Percentiles rank a stretch among this genome's conserved stretches.
Conservation (phyloP, 371 early-diverging fungal species). For the Syncephalastrum contaminatum region DNA sequence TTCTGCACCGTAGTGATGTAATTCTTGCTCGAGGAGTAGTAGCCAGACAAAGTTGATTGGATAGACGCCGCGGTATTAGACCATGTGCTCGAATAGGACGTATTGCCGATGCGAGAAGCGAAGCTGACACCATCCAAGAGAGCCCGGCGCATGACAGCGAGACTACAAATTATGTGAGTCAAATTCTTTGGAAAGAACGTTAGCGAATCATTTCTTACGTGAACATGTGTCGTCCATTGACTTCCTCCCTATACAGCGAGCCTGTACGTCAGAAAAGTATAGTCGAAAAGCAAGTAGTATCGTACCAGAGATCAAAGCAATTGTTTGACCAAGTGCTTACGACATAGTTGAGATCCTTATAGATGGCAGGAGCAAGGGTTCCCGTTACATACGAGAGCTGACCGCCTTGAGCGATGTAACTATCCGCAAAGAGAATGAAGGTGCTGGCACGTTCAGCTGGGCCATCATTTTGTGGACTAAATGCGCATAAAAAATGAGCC, state of each 20-base stretch:
- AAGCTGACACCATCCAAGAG: conserved; percentile 20
- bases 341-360: conserved; percentile 65
- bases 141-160: conserved; percentile 63
- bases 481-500: too few species aligned
- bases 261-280: not conserved
- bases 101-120: conserved; percentile 7
- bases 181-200: conserved; percentile 5
- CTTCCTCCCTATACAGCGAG: conserved; percentile 60
- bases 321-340: conserved; percentile 36
- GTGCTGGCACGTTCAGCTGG: conserved; percentile 73
- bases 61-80: conserved; percentile 19
- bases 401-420: conserved; percentile 10
- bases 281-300: not conserved
- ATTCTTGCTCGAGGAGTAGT: conserved; percentile 37
- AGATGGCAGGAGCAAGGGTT: conserved; percentile 19
- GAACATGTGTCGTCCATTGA: conserved; percentile 42
- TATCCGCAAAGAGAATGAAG: conserved; percentile 47
- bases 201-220: too few species aligned
- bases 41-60: conserved; percentile 32
- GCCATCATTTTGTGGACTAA: conserved; percentile 77
- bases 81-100: conserved; percentile 2
- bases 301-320: conserved; percentile 55
- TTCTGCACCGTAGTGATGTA: conserved; percentile 43
- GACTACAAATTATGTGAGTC: conserved; percentile 28
- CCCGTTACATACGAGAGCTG: conserved; percentile 6